Conservation (phyloP, 768 basidiomycete species). For the Auriscalpium orientale region DNA sequence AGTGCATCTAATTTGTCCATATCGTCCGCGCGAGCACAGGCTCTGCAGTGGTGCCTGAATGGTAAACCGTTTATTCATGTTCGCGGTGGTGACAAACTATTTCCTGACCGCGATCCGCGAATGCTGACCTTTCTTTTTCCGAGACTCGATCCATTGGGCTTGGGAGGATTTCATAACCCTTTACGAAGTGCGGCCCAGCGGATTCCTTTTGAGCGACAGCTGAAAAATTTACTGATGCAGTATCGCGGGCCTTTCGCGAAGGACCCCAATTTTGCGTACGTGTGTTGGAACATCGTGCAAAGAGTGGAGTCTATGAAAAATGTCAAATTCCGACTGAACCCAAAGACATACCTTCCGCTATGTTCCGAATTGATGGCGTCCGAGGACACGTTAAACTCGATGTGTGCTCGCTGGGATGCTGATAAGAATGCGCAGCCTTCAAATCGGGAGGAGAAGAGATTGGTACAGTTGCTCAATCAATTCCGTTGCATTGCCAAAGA, state of each 20-base stretch:
- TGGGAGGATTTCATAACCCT: slow-evolving; percentile 34
- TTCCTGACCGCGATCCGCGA: slow-evolving; percentile 18
- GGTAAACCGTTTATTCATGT: too few species aligned
- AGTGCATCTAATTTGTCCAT: too few species aligned
- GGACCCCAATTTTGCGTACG: neutral
- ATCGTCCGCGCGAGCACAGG: too few species aligned
- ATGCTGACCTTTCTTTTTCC: slow-evolving; percentile 37
- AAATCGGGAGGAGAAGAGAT: neutral
- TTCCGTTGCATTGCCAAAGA: neutral
- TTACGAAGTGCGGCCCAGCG: neutral
- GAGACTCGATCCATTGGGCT: slow-evolving; percentile 35
- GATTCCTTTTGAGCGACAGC: slow-evolving; percentile 27
- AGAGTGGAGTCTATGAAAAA: neutral
- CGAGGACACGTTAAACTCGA: too few species aligned
- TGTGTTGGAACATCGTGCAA: neutral
- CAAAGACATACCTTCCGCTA: neutral
- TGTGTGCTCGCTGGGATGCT: slow-evolving; percentile 6
- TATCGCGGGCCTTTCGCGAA: slow-evolving; percentile 23
- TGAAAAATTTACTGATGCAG: slow-evolving; percentile 26
- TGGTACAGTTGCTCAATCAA: neutral
- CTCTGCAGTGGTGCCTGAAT: neutral
- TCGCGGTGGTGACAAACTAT: too few species aligned
- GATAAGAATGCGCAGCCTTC: too few species aligned
- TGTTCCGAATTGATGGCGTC: neutral
- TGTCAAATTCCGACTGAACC: neutral